Base-by-base conservation (phyloP, 2,329 filamentous ascomycete genomes). In the Penicillium sp. region DNA sequence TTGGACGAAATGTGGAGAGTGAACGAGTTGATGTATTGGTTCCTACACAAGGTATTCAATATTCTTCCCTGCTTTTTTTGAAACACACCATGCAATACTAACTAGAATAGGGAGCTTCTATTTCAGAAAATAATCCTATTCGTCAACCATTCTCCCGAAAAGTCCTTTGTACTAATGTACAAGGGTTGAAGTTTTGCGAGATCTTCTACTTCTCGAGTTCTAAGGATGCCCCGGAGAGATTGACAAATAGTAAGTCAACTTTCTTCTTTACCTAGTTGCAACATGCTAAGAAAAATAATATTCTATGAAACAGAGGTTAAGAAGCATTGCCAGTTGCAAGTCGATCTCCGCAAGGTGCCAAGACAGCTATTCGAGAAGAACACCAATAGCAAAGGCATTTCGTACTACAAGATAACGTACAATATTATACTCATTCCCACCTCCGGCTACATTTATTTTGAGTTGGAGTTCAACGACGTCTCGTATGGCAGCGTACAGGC, bases 401-500 rank as follows among this genome's bases (percentile, higher is more conserved):
- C 57, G 5, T 68, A 62, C 14, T 67, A 60, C 40, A 5, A 28
- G 0, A 26, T 69, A 7, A 0, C 0, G 0, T 63, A 11, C 14
- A 7, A 60, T 0, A 21, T 68, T 16, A 52, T 56, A 21, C 45
- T 68, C 16, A 66, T 61, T 0, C 62, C 65, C 1, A 56, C 50
- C 2, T 68, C 65, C 1, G 63, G 64, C 2, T 65, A 61, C 0
- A 35, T 68, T 24, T 14, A 65, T 1, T 65, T 67, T 23, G 57
- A 67, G 1, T 47, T 65, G 11, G 56, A 68, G 21, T 66, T 68
- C 23, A 65, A 68, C 18, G 62, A 62, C 0, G 58, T 63, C 2
- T 61, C 61, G 1, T 68, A 66, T 21, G 65, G 66, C 2, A 64
- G 51, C 5, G 64, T 67, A 1, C 56, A 53, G 23, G 56, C 62